These are phyloP conservation scores for Nymphaea colorata DNA, from an alignment of 164 flowering plant genomes.

Conservation along the genomic window DNA sequence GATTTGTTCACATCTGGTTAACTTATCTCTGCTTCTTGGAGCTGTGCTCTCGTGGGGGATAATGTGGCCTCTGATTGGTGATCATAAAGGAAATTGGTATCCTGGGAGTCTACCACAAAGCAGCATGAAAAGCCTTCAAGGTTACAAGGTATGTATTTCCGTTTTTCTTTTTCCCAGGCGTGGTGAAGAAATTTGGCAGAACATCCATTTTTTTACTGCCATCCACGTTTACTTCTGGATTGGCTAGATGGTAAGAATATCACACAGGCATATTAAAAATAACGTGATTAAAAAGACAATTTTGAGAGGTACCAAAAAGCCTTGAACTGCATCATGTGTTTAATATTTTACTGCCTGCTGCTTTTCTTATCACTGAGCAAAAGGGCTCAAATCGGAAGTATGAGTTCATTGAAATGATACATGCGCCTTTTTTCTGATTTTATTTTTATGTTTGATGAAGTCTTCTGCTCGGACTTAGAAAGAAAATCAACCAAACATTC, in stretches of 20 bases:
- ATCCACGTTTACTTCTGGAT: not conserved
- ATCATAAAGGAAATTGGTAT: slow-evolving; percentile 70
- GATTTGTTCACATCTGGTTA: slow-evolving; percentile 85
- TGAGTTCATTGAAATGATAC: too few relatives aligned
- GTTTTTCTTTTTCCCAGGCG: not conserved
- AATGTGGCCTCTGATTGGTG: slow-evolving; percentile 83
- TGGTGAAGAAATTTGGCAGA: not conserved
- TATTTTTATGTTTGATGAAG: not conserved
- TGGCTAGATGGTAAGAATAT: not conserved
- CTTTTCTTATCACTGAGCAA: too few relatives aligned
- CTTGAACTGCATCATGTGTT: too few relatives aligned
- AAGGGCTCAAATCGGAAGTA: too few relatives aligned
- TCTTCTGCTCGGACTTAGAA: not conserved
- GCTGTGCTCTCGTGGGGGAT: slow-evolving; percentile 87
- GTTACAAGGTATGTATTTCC: slow-evolving; percentile 56
- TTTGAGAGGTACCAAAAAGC: too few relatives aligned
- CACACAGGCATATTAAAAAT: not conserved
- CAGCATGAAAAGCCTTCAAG: slow-evolving; percentile 84
- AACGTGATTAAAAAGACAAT: not conserved
- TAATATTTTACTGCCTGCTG: too few relatives aligned
- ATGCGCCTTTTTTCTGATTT: too few relatives aligned
- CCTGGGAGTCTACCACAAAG: slow-evolving; percentile 37
- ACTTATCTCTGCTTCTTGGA: slow-evolving; percentile 75
- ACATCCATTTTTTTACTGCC: not conserved
- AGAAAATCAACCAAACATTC: not conserved